Percentiles rank a stretch among this genome's conserved stretches.
These are phyloP conservation scores for Sporobolomyces pararoseus DNA, from an alignment of 768 basidiomycete genomes.

Conservation along the genomic window DNA sequence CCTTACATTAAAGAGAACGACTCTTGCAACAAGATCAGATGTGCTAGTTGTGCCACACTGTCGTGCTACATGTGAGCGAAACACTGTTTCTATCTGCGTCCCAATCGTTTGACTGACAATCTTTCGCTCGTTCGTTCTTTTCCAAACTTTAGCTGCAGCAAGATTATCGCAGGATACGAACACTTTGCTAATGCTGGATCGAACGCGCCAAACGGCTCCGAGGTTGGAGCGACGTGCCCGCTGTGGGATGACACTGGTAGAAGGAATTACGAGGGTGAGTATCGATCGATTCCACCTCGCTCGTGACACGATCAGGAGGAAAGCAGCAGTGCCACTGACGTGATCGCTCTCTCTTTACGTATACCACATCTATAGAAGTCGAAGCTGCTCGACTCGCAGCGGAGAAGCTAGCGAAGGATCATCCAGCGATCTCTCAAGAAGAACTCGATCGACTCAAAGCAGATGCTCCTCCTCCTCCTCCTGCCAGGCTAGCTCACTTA, in stretches of 20 bases:
- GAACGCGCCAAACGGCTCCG: slow-evolving; percentile 11
- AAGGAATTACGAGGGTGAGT: slow-evolving; percentile 19
- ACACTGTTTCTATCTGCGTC: neutral
- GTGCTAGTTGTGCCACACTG: neutral
- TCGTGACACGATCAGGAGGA: too few species aligned
- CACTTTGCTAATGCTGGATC: slow-evolving; percentile 31
- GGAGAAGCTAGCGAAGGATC: slow-evolving; percentile 16
- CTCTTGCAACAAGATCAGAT: slow-evolving; percentile 44
- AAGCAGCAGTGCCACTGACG: too few species aligned
- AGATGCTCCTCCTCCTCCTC: neutral
- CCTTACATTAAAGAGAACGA: slow-evolving; percentile 48
- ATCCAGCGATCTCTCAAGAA: slow-evolving; percentile 27
- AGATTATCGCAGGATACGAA: slow-evolving; percentile 38
- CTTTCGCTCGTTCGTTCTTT: too few species aligned
- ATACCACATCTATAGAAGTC: too few species aligned
- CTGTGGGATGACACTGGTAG: slow-evolving; percentile 37
- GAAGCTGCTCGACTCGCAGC: slow-evolving; percentile 41
- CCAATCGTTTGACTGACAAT: neutral
- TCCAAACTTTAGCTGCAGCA: slow-evolving; percentile 16
- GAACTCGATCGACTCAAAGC: slow-evolving; percentile 35
- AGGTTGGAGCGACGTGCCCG: neutral
- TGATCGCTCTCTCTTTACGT: too few species aligned
- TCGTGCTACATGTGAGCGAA: slow-evolving; percentile 2
- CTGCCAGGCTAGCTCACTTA: slow-evolving; percentile 15
- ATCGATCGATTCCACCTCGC: too few species aligned